Base-by-base conservation (phyloP, 2,329 filamentous ascomycete species). In the Fusarium humuli region DNA sequence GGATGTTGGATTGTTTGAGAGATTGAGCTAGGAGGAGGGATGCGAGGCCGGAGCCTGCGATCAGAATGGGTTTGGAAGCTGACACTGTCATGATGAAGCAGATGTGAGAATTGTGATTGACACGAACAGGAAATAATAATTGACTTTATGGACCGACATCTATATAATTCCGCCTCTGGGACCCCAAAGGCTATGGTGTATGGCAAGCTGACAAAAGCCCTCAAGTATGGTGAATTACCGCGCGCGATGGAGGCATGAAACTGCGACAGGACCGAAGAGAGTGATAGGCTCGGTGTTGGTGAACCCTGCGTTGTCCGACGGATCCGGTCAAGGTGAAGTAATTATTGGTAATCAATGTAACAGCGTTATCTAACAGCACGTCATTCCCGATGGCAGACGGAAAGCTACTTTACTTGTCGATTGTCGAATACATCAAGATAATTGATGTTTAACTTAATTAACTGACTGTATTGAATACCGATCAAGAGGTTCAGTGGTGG, bases 11-110 rank as follows among this genome's bases (percentile, higher is more conserved):
- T 3, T 66, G 74, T 3, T 77, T 80, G 2, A 85, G 79, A 10
- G 82, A 81, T 46, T 83, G 83, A 1, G 81, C 83, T 2, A 85
- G 76, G 0, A 84, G 75, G 3, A 85, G 79, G 0, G 82, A 83
- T 4, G 82, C 75, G 6, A 85, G 73, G 57, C 83, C 83, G 0
- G 78, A 81, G 68, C 83, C 83, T 5, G 82, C 80, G 55, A 85
- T 84, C 20, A 84, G 78, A 22, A 84, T 76, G 1, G 78, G 78
- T 27, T 80, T 80, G 22, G 47, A 53, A 13, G 41, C 30, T 13
- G 73, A 50, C 74, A 75, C 75, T 25, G 14, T 50, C 12, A n/a
- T 22, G 16, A 14, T 4, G 1, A 11, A 20, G 5, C 12, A 42
- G 8, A 22, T 0, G 45, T 7, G 9, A 46, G 25, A 46, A 7